Evolutionary conservation across 352 stramenopile genomes (phyloP).

Genomic region (Vaucheria bursata): DNA sequence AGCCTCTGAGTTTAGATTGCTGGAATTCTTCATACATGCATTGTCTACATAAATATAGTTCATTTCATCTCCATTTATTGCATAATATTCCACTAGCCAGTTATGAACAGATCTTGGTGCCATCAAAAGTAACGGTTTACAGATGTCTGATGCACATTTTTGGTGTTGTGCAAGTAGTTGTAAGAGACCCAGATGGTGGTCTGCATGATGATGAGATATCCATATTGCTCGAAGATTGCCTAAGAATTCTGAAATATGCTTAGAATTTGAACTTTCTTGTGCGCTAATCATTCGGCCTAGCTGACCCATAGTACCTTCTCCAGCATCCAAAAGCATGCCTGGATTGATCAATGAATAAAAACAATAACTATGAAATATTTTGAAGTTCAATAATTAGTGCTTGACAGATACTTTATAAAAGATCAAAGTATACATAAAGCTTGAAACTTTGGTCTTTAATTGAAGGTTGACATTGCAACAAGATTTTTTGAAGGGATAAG

Average conservation of each 20-base stretch:
- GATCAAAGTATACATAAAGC: too few species aligned
- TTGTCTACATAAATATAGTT: constrained; percentile 74
- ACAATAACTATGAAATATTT: too few species aligned
- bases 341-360: too few species aligned
- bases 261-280: too few species aligned
- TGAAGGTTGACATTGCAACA: too few species aligned
- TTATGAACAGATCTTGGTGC: constrained; percentile 69
- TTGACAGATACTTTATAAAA: too few species aligned
- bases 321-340: constrained; percentile 82
- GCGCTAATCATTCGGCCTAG: constrained; percentile 53
- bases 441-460: too few species aligned
- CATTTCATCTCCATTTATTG: constrained; percentile 62
- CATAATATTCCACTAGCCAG: constrained; percentile 80
- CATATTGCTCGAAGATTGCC: constrained; percentile 77
- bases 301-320: constrained; percentile 90
- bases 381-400: too few species aligned
- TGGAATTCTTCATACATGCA: constrained; percentile 54
- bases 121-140: constrained; percentile 77
- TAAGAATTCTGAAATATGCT: too few species aligned
- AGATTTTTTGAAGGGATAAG: too few species aligned
- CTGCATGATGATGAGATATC: constrained; percentile 94
- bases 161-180: constrained; percentile 53
- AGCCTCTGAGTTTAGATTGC: constrained; percentile 19
- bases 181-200: constrained; percentile 89
- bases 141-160: too few species aligned